Percentiles rank a stretch among this genome's conserved stretches.
Evolutionary conservation across 768 basidiomycete genomes (phyloP).

Genomic region (Tephrocybe rancida): DNA sequence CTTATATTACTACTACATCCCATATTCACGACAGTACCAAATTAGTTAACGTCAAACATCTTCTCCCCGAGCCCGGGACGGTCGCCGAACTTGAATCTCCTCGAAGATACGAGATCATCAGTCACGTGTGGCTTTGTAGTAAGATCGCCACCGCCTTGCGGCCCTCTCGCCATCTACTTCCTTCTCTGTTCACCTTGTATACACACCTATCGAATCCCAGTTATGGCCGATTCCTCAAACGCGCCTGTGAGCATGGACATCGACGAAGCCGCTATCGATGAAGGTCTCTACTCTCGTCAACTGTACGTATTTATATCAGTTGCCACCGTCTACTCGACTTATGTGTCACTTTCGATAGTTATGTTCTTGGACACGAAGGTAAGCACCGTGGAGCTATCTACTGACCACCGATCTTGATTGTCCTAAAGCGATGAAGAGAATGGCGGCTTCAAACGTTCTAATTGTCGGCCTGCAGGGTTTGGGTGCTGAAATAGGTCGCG

Average conservation of each 20-base stretch:
- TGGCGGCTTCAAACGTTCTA: slow-evolving; percentile 95
- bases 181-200: slow-evolving; percentile 17
- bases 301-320: slow-evolving; percentile 54
- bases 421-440: slow-evolving; percentile 93
- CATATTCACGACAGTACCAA: too few relatives aligned
- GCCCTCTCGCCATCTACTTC: slow-evolving; percentile 1
- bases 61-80: too few relatives aligned
- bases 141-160: slow-evolving; percentile 9
- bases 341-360: slow-evolving; percentile 46
- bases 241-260: slow-evolving; percentile 71
- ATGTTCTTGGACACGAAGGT: slow-evolving; percentile 98
- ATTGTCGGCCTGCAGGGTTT: slow-evolving; percentile 91
- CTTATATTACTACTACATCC: too few relatives aligned
- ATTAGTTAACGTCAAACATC: too few relatives aligned
- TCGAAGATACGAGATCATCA: slow-evolving; percentile 16
- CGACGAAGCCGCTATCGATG: slow-evolving; percentile 88
- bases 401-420: slow-evolving; percentile 5
- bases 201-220: slow-evolving; percentile 15
- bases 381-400: slow-evolving; percentile 2
- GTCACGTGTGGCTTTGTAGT: slow-evolving; percentile 19
- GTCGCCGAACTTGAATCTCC: too few relatives aligned
- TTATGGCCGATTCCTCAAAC: slow-evolving; percentile 41
- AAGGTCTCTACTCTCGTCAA: slow-evolving; percentile 92
- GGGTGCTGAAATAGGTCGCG: slow-evolving; percentile 88
- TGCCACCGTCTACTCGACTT: slow-evolving; percentile 13